Evolutionary conservation across 306 rosid species (phyloP).

Genomic region (Gastrolobium villosum): DNA sequence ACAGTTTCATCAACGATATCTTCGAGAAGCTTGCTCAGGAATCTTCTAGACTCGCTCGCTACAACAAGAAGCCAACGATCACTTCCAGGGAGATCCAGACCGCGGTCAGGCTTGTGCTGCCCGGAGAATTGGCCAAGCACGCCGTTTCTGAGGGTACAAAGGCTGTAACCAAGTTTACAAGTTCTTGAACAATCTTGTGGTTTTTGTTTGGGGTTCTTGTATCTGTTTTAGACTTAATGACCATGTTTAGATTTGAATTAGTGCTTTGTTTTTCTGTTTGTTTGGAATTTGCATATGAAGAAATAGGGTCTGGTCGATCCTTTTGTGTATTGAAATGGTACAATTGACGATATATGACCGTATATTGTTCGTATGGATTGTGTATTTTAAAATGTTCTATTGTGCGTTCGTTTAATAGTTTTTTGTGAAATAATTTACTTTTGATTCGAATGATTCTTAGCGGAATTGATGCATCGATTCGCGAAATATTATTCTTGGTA

Average conservation of each 20-base stretch:
- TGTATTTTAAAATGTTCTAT: too few species aligned
- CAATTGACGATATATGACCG: too few species aligned
- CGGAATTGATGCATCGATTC: too few species aligned
- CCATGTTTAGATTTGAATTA: slow-evolving; percentile 12
- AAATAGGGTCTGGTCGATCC: slow-evolving; percentile 12
- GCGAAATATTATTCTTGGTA: too few species aligned
- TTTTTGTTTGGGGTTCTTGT: background rate
- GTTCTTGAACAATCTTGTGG: slow-evolving; percentile 44
- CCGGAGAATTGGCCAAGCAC: slow-evolving; percentile 80
- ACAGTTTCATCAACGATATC: slow-evolving; percentile 79
- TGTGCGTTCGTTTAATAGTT: too few species aligned
- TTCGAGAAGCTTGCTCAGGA: slow-evolving; percentile 86
- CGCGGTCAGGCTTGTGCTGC: slow-evolving; percentile 75
- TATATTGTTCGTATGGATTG: too few species aligned
- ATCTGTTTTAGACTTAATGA: background rate
- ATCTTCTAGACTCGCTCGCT: slow-evolving; percentile 71
- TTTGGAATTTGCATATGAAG: slow-evolving; percentile 19
- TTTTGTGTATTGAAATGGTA: slow-evolving; percentile 36
- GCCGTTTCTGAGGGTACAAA: slow-evolving; percentile 83
- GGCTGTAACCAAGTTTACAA: slow-evolving; percentile 76
- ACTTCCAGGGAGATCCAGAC: slow-evolving; percentile 86
- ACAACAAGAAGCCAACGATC: slow-evolving; percentile 82
- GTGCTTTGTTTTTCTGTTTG: background rate
- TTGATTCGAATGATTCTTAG: too few species aligned
- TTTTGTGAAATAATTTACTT: too few species aligned